Conservation (phyloP, 2,329 filamentous ascomycete species). For the Ophiostoma quercus region DNA sequence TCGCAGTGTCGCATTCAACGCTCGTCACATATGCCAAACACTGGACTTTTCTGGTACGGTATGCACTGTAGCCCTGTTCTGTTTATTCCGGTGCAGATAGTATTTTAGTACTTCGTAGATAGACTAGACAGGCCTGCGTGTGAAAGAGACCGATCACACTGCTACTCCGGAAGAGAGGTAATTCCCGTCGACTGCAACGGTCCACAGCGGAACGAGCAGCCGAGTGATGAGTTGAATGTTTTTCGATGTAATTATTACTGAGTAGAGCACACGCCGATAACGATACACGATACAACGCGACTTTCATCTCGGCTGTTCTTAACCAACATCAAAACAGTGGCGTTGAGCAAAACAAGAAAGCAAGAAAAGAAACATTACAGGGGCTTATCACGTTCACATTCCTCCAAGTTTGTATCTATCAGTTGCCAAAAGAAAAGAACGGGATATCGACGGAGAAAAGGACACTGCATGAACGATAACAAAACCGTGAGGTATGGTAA, state of each 20-base stretch:
- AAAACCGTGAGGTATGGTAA: neutral
- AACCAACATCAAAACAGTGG: neutral
- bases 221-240: neutral
- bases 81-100: neutral
- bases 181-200: slow-evolving; percentile 5
- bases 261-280: too few relatives aligned
- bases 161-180: neutral
- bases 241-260: too few relatives aligned
- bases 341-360: neutral
- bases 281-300: neutral
- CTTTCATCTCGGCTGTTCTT: neutral
- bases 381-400: neutral
- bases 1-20: neutral
- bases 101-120: too few relatives aligned
- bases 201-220: neutral
- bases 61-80: neutral
- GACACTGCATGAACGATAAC: slow-evolving; percentile 8
- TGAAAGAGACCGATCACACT: slow-evolving; percentile 8
- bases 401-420: too few relatives aligned
- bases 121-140: neutral
- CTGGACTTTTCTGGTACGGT: neutral
- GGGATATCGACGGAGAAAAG: neutral
- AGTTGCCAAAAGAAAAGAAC: neutral
- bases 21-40: slow-evolving; percentile 8
- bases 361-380: neutral